These are phyloP conservation scores for Lactarius psammicola DNA, from an alignment of 768 basidiomycete species.

Conservation along the genomic window DNA sequence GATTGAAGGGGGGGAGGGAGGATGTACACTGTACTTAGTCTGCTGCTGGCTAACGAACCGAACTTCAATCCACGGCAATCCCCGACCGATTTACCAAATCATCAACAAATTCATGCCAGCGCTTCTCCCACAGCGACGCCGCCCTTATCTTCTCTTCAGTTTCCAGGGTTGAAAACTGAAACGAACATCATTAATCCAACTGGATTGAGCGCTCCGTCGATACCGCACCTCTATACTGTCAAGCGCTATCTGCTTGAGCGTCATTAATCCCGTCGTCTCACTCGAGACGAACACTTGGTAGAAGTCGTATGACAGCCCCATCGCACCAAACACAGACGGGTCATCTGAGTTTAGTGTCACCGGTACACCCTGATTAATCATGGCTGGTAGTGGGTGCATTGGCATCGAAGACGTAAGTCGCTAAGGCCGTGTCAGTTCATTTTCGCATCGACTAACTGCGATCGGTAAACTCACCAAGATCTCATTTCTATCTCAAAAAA, in stretches of 20 bases:
- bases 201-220: not conserved
- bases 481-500: conserved; percentile 61
- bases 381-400: conserved; percentile 70
- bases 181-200: not conserved
- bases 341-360: conserved; percentile 74
- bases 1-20: not conserved
- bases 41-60: conserved; percentile 6
- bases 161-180: conserved; percentile 21
- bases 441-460: not conserved
- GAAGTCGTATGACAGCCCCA: conserved; percentile 76
- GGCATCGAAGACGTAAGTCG: conserved; percentile 77
- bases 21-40: not conserved
- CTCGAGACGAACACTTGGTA: conserved; percentile 75
- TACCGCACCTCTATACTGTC: conserved; percentile 57
- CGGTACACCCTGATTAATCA: conserved; percentile 70
- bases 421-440: conserved; percentile 36
- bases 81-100: conserved; percentile 8
- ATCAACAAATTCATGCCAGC: conserved; percentile 16
- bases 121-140: conserved; percentile 8
- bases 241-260: conserved; percentile 59
- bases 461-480: conserved; percentile 48
- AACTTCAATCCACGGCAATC: conserved; percentile 14
- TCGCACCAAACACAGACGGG: conserved; percentile 73
- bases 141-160: conserved; percentile 16
- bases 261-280: conserved; percentile 62